A percentile compares a stretch with the other conserved stretches of the same genome.
Evolutionary conservation across 441 rosid genomes (phyloP).

Genomic region (Aquilaria agallochum): DNA sequence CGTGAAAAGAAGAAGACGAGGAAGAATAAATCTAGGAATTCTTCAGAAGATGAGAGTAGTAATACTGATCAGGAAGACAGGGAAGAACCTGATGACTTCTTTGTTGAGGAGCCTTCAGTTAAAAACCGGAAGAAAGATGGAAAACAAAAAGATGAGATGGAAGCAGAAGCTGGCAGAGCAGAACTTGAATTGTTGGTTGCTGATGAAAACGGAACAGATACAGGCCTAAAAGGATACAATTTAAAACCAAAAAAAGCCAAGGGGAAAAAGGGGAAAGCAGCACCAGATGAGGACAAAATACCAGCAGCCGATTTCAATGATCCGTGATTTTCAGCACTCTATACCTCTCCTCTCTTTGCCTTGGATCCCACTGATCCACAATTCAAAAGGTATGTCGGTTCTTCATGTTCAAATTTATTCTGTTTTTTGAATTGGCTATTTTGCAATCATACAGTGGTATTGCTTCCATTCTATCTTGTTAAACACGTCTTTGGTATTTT

Average conservation of each 20-base stretch:
- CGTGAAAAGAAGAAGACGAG: constrained; percentile 70
- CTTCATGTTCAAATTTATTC: background rate
- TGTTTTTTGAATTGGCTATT: background rate
- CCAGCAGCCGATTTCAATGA: constrained; percentile 57
- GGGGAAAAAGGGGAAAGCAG: constrained; percentile 54
- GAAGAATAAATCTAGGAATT: constrained; percentile 49
- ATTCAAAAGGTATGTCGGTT: constrained; percentile 62
- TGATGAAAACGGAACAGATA: constrained; percentile 60
- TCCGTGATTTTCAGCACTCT: constrained; percentile 60
- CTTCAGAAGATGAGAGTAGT: constrained; percentile 52
- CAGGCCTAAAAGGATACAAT: constrained; percentile 73
- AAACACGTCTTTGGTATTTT: no score
- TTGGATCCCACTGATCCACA: constrained; percentile 96
- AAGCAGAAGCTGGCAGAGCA: constrained; percentile 62
- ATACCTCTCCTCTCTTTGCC: constrained; percentile 58
- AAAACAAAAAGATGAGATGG: constrained; percentile 18
- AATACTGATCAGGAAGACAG: constrained; percentile 32
- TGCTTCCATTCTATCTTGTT: no score
- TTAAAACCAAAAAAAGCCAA: constrained; percentile 49
- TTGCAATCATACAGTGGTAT: background rate
- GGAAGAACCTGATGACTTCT: constrained; percentile 68
- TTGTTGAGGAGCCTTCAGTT: constrained; percentile 49
- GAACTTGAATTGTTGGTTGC: constrained; percentile 85
- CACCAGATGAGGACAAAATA: constrained; percentile 54
- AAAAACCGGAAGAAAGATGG: constrained; percentile 40